A percentile compares a stretch with the other conserved stretches of the same genome.
Evolutionary conservation across 345 rosid species (phyloP).

Genomic region (Hibiscus mutabilis): DNA sequence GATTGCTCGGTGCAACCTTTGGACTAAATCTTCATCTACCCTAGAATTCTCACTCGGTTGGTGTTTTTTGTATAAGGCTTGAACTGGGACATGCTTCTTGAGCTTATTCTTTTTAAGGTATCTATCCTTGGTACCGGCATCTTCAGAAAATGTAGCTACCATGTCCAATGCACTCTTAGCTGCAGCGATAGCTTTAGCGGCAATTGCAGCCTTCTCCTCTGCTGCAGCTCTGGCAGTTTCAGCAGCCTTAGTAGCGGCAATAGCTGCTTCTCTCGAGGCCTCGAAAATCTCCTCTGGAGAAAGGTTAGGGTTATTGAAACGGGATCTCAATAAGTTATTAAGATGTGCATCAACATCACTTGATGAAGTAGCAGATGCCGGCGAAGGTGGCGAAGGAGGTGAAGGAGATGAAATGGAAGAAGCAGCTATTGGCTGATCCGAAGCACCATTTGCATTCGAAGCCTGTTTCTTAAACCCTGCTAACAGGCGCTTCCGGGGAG

Average conservation of each 20-base stretch:
- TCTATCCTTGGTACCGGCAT: constrained; percentile 37
- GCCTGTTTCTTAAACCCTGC: constrained; percentile 89
- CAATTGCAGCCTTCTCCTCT: constrained; percentile 68
- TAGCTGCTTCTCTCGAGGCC: constrained; percentile 55
- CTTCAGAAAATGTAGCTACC: constrained; percentile 61
- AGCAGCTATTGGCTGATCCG: constrained; percentile 25
- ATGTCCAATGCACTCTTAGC: constrained; percentile 75
- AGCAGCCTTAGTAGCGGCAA: constrained; percentile 49
- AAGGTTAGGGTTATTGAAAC: constrained; percentile 29
- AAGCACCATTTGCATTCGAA: constrained; percentile 34
- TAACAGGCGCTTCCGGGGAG: constrained; percentile 90
- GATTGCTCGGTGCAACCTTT: constrained; percentile 61
- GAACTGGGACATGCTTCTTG: constrained; percentile 90
- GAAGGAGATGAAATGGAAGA: constrained; percentile 29
- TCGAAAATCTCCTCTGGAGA: constrained; percentile 61
- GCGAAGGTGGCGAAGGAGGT: constrained; percentile 24
- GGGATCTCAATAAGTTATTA: constrained; percentile 39
- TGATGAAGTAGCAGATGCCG: constrained; percentile 33
- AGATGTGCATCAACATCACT: constrained; percentile 43
- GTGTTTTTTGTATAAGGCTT: constrained; percentile 65
- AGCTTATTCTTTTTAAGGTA: constrained; percentile 55
- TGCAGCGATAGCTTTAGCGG: constrained; percentile 67
- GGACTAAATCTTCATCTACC: constrained; percentile 64
- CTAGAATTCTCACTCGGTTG: constrained; percentile 33
- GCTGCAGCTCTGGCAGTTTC: constrained; percentile 70